Conservation (phyloP, 2,329 filamentous ascomycete species). For the Cercospora nicotianae region DNA sequence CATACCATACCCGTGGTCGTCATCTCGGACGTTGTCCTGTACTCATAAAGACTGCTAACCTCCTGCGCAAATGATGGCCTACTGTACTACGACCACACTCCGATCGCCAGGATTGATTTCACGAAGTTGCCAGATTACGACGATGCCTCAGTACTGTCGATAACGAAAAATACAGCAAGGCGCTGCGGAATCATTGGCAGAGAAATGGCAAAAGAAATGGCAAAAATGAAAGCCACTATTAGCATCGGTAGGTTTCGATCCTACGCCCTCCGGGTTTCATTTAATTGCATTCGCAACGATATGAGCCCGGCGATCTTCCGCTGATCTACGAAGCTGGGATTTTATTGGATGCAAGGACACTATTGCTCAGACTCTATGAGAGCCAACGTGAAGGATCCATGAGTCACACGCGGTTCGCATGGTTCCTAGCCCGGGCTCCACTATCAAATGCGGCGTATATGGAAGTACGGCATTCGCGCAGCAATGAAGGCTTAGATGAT, state of each 20-base stretch:
- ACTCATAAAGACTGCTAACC: not conserved
- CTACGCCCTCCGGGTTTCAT: conserved; percentile 21
- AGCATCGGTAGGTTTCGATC: conserved; percentile 24
- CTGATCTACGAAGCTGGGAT: conserved; percentile 17
- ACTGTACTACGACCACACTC: not conserved
- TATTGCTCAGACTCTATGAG: not conserved
- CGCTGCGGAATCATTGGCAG: too few species aligned
- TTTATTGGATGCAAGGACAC: conserved; percentile 2
- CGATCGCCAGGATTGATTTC: not conserved
- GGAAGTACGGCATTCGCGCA: too few species aligned
- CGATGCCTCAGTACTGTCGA: not conserved
- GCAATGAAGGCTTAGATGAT: too few species aligned
- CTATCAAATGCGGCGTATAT: not conserved
- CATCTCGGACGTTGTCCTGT: not conserved
- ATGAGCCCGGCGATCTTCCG: conserved; percentile 22
- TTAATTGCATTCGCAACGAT: conserved; percentile 1
- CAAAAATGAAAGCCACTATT: conserved; percentile 11
- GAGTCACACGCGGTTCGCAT: not conserved
- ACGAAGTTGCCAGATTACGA: not conserved
- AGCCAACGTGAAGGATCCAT: not conserved
- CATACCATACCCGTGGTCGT: not conserved
- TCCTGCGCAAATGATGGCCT: not conserved
- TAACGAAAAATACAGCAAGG: not conserved
- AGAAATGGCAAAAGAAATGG: not conserved
- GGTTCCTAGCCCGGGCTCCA: not conserved